These are phyloP conservation scores for Amanita pallidorosea DNA, from an alignment of 768 basidiomycete species.

Conservation along the genomic window DNA sequence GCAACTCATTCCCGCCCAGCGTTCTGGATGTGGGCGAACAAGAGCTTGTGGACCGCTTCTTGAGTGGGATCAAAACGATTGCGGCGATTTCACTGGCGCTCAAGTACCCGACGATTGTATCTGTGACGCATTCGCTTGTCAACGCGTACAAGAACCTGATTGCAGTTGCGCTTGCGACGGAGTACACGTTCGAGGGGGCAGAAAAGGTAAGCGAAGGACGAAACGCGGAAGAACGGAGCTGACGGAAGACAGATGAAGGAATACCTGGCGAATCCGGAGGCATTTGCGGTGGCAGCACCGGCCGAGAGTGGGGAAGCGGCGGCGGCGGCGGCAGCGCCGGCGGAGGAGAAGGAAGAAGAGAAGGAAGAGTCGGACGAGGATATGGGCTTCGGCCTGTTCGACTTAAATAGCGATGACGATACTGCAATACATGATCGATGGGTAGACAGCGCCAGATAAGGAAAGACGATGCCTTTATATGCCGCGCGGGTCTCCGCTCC, in stretches of 20 bases:
- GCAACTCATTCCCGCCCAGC: constrained; percentile 80
- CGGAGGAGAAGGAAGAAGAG: constrained; percentile 71
- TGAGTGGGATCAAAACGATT: constrained; percentile 89
- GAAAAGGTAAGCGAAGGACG: constrained; percentile 60
- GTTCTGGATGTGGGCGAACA: constrained; percentile 92
- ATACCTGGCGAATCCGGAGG: constrained; percentile 95
- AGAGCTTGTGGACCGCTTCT: constrained; percentile 86
- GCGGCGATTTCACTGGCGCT: constrained; percentile 93
- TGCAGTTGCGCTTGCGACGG: constrained; percentile 79
- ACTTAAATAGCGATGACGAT: constrained; percentile 27
- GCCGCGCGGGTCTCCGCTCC: not conserved
- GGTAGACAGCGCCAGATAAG: not conserved
- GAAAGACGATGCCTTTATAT: not conserved
- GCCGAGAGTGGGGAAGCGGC: constrained; percentile 44
- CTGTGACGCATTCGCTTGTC: constrained; percentile 90
- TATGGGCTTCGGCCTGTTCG: constrained; percentile 95
- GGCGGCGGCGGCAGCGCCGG: constrained; percentile 46
- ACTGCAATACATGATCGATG: not conserved
- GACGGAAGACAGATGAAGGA: constrained; percentile 66
- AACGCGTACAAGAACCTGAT: constrained; percentile 99
- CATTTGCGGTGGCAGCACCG: constrained; percentile 81
- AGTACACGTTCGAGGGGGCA: constrained; percentile 89
- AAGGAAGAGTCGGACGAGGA: constrained; percentile 84
- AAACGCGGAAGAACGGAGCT: constrained; percentile 7
- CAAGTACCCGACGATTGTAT: constrained; percentile 93